These are phyloP conservation scores for Epichloe gansuensis DNA, from an alignment of 2,329 filamentous ascomycete genomes.

Conservation along the genomic window DNA sequence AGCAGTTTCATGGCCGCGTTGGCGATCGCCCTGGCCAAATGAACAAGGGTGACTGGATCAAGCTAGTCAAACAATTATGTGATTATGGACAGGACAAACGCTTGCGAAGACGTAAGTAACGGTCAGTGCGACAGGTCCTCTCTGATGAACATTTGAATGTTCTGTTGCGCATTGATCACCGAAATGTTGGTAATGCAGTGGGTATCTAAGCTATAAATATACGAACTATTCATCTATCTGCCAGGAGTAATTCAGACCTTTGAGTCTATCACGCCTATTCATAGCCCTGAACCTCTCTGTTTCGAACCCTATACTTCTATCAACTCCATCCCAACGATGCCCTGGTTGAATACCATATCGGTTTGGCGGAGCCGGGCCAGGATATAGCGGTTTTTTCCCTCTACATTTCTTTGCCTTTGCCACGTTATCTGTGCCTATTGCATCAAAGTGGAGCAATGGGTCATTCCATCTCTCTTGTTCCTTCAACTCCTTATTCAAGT, in stretches of 20 bases:
- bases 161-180: background rate
- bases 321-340: conserved; percentile 93
- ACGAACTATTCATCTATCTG: conserved; percentile 72
- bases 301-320: conserved; percentile 88
- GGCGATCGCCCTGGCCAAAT: conserved; percentile 39
- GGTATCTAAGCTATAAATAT: conserved; percentile 2
- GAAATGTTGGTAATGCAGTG: background rate
- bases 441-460: conserved; percentile 71
- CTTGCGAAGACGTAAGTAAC: conserved; percentile 26
- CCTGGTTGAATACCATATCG: conserved; percentile 87
- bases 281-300: conserved; percentile 81
- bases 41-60: conserved; percentile 42
- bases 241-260: conserved; percentile 81
- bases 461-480: conserved; percentile 79
- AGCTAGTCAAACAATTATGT: conserved; percentile 42
- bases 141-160: background rate
- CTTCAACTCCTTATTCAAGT: conserved; percentile 74
- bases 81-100: conserved; percentile 43
- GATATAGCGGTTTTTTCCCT: conserved; percentile 50
- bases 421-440: conserved; percentile 29
- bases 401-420: conserved; percentile 23
- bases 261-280: conserved; percentile 63
- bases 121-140: background rate
- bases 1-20: conserved; percentile 39
- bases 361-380: conserved; percentile 74